Percentiles rank a stretch among this genome's conserved stretches.
phyloP scores from a whole-genome alignment of 176 grass and related monocot genomes.

The Dendrocalamus sinicus region DNA sequence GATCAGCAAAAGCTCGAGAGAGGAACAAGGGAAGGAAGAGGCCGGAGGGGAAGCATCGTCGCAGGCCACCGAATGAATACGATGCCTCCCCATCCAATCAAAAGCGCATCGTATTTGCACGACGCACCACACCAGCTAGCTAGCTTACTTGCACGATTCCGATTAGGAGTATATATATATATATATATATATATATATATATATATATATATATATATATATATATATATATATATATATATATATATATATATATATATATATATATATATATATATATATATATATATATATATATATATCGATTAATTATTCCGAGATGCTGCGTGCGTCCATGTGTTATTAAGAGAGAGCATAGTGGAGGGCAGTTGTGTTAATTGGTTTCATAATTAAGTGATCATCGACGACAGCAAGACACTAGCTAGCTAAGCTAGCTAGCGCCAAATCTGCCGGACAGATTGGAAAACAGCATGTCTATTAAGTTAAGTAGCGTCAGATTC shows the following conservation, averaged over 20 bases:
- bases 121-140: not conserved
- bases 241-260: too few species aligned
- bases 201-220: too few species aligned
- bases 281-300: too few species aligned
- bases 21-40: not conserved
- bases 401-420: conserved; percentile 41
- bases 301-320: conserved; percentile 8
- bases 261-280: too few species aligned
- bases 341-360: conserved; percentile 33
- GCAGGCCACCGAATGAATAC: not conserved
- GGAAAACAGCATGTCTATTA: not conserved
- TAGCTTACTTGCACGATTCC: too few species aligned
- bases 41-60: not conserved
- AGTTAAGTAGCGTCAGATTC: conserved; percentile 31
- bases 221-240: too few species aligned
- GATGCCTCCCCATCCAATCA: conserved; percentile 15
- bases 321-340: conserved; percentile 1
- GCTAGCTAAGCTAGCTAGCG: conserved; percentile 33
- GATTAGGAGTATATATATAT: too few species aligned
- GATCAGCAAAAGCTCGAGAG: not conserved
- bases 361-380: not conserved
- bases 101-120: not conserved
- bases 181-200: too few species aligned
- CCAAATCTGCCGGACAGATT: conserved; percentile 55
- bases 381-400: not conserved